Percentiles rank a stretch among this genome's conserved stretches.
These are phyloP conservation scores for Macrophomina pseudophaseolina DNA, from an alignment of 2,329 filamentous ascomycete species.

Conservation along the genomic window DNA sequence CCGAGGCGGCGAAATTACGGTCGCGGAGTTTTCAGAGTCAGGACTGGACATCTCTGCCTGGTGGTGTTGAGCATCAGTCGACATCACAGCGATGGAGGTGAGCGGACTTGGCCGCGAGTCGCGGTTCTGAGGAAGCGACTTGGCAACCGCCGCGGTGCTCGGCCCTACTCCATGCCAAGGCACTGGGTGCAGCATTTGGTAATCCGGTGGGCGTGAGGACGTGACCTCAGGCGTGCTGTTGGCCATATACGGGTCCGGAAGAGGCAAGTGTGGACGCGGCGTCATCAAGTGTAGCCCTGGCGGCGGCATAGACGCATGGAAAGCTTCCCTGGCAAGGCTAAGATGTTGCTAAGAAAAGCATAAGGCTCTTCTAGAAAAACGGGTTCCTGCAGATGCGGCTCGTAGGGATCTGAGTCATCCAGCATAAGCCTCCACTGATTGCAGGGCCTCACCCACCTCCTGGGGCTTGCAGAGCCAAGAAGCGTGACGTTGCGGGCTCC, in stretches of 20 bases:
- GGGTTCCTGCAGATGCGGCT: conserved; percentile 6
- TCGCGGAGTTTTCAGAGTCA: not conserved
- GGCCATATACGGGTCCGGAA: not conserved
- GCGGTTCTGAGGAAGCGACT: not conserved
- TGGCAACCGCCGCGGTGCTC: not conserved
- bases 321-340: not conserved
- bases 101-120: not conserved
- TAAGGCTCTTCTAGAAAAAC: conserved; percentile 2
- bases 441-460: not conserved
- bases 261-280: not conserved
- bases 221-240: not conserved
- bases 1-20: conserved; percentile 3
- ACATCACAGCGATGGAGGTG: not conserved
- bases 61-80: not conserved
- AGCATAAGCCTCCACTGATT: not conserved
- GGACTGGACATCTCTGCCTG: not conserved
- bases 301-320: not conserved
- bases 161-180: not conserved
- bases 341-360: not conserved
- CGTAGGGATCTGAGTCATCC: conserved; percentile 1
- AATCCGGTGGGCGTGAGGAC: not conserved
- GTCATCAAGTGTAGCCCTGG: not conserved
- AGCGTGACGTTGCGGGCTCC: not conserved
- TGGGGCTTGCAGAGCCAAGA: not conserved
- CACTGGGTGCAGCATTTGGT: not conserved